These are phyloP conservation scores for Clonostachys rosea DNA, from an alignment of 2,329 filamentous ascomycete genomes.

Conservation along the genomic window DNA sequence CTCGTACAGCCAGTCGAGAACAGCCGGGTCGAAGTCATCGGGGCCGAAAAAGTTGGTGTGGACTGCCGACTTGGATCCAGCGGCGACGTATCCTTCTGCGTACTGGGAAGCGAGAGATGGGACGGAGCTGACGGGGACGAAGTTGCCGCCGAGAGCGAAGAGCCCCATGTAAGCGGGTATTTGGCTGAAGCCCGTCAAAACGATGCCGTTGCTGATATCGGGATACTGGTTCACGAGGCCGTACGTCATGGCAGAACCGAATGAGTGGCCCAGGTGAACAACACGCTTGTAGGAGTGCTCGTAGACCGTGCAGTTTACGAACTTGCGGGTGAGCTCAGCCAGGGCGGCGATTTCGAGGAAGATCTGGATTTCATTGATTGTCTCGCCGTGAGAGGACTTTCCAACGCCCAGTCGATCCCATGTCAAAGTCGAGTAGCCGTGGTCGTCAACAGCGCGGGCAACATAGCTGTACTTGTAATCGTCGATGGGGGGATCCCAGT, in stretches of 20 bases:
- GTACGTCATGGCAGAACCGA: conserved; percentile 55
- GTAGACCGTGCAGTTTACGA: conserved; percentile 37
- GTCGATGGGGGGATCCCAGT: conserved; percentile 57
- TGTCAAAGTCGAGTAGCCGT: conserved; percentile 54
- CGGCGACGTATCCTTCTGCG: conserved; percentile 47
- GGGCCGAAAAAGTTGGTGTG: conserved; percentile 50
- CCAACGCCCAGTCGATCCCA: conserved; percentile 61
- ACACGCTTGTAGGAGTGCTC: conserved; percentile 25
- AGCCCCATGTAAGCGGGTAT: conserved; percentile 34
- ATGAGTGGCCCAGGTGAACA: conserved; percentile 60
- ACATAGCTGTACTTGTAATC: conserved; percentile 61
- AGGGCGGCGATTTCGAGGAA: conserved; percentile 55
- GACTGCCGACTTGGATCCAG: conserved; percentile 36
- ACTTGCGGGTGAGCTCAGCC: conserved; percentile 41
- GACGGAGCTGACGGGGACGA: conserved; percentile 32
- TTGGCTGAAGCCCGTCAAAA: conserved; percentile 56
- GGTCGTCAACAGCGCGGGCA: conserved; percentile 43
- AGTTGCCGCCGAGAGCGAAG: conserved; percentile 40
- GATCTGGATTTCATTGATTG: conserved; percentile 55
- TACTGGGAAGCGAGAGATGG: conserved; percentile 20
- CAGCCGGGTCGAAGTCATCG: conserved; percentile 46
- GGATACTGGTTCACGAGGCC: conserved; percentile 47
- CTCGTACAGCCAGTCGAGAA: conserved; percentile 38
- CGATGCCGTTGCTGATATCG: conserved; percentile 48
- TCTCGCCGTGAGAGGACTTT: conserved; percentile 51